Evolutionary conservation across 306 rosid genomes (phyloP).

Genomic region (Sindora glabra): DNA sequence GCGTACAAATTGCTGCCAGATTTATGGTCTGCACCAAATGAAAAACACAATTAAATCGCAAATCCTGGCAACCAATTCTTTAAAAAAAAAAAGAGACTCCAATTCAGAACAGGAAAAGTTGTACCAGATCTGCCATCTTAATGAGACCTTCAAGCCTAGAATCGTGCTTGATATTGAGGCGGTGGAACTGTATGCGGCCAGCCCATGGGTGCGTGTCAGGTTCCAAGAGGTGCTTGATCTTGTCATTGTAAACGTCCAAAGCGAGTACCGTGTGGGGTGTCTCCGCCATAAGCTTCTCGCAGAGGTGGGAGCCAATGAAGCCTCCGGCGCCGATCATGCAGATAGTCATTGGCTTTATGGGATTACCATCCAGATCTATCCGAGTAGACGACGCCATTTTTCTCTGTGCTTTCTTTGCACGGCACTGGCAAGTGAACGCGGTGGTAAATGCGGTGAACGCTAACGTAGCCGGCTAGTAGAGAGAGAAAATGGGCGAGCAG

Average conservation of each 20-base stretch:
- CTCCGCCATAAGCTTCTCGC: conserved; percentile 73
- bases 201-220: conserved; percentile 59
- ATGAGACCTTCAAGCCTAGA: conserved; percentile 86
- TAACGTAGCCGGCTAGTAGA: not conserved
- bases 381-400: conserved; percentile 50
- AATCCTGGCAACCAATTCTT: not conserved
- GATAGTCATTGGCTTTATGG: conserved; percentile 67
- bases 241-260: conserved; percentile 77
- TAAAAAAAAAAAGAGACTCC: too few relatives aligned
- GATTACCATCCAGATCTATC: conserved; percentile 73
- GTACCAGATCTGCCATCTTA: conserved; percentile 86
- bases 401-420: not conserved
- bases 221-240: conserved; percentile 81
- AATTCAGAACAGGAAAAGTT: not conserved
- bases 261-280: conserved; percentile 82
- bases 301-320: conserved; percentile 88
- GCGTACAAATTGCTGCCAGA: conserved; percentile 92
- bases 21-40: conserved; percentile 54
- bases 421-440: not conserved
- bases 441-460: not conserved
- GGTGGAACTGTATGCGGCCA: conserved; percentile 82
- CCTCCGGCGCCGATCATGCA: conserved; percentile 98
- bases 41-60: not conserved
- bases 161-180: conserved; percentile 83
- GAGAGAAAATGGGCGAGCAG: too few relatives aligned